phyloP scores from a whole-genome alignment of 1,284 basidiomycete genomes.

The Fomitopsis pinicola region DNA sequence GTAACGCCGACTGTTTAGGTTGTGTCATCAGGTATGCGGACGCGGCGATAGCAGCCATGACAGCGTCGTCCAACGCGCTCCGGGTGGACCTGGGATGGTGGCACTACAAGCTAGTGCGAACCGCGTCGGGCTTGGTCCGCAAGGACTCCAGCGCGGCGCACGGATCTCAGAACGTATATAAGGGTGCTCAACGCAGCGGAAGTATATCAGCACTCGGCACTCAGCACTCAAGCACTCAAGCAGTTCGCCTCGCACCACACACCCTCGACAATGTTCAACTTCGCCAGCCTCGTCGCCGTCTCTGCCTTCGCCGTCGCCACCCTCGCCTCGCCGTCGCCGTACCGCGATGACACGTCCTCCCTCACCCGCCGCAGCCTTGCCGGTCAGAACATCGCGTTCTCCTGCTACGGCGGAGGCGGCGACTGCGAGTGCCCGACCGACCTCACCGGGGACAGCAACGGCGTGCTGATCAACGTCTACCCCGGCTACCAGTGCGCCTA shows the following conservation, averaged over 20 bases:
- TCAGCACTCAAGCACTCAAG: not conserved
- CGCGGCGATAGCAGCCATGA: not conserved
- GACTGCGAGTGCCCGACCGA: constrained; percentile 14
- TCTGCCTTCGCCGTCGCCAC: not conserved
- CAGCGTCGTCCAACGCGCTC: not conserved
- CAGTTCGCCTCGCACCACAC: not conserved
- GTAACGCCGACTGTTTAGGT: not conserved
- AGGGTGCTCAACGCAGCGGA: no score
- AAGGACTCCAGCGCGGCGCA: not conserved
- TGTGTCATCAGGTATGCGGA: not conserved
- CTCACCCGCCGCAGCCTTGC: not conserved
- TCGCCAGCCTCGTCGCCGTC: not conserved
- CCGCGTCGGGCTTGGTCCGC: not conserved
- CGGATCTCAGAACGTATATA: not conserved
- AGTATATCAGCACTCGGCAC: not conserved
- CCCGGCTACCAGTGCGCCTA: constrained; percentile 15
- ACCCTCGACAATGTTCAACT: not conserved
- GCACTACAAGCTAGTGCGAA: not conserved
- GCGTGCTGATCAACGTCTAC: constrained; percentile 13
- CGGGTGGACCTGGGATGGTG: not conserved
- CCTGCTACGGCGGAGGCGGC: constrained; percentile 8
- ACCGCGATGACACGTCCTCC: not conserved
- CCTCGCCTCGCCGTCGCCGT: not conserved
- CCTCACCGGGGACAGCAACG: constrained; percentile 5
- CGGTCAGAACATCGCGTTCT: constrained; percentile 7